Percentiles rank a stretch among this genome's conserved stretches.
phyloP scores from a whole-genome alignment of 78 protist genomes.

The slime mould (Dictyostelium discoideum) region DNA sequence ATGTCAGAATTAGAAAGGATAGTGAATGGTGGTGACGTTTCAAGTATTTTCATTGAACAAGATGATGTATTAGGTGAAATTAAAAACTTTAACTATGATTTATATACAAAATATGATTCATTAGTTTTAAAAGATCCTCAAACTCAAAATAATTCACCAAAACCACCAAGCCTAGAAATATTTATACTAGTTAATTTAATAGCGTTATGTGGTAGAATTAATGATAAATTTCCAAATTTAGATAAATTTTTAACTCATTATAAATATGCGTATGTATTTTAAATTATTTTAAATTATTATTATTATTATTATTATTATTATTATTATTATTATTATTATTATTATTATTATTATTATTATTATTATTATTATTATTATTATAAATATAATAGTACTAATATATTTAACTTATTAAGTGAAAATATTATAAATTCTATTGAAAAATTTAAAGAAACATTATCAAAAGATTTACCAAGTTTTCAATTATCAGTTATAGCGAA shows the following conservation, averaged over 20 bases:
- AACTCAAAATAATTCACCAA: neutral
- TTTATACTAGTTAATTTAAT: neutral
- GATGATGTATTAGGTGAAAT: neutral
- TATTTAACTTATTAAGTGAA: too few relatives aligned
- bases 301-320: too few relatives aligned
- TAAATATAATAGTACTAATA: too few relatives aligned
- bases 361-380: too few relatives aligned
- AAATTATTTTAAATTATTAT: too few relatives aligned
- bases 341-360: too few relatives aligned
- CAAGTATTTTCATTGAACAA: neutral
- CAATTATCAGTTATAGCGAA: constrained; percentile 2
- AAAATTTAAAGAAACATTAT: neutral
- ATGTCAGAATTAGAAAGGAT: neutral
- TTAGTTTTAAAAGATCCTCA: neutral
- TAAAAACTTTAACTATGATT: neutral
- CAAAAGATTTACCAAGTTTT: constrained; percentile 13
- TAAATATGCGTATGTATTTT: neutral
- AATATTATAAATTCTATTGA: neutral
- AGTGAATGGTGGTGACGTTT: neutral
- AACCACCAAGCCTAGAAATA: constrained; percentile 1
- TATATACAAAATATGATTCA: neutral
- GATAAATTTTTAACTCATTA: neutral
- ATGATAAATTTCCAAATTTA: neutral
- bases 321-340: too few relatives aligned
- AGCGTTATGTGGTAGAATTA: neutral